Evolutionary conservation across 2,329 filamentous ascomycete genomes (phyloP).

Genomic region (Colletotrichum sublineola): DNA sequence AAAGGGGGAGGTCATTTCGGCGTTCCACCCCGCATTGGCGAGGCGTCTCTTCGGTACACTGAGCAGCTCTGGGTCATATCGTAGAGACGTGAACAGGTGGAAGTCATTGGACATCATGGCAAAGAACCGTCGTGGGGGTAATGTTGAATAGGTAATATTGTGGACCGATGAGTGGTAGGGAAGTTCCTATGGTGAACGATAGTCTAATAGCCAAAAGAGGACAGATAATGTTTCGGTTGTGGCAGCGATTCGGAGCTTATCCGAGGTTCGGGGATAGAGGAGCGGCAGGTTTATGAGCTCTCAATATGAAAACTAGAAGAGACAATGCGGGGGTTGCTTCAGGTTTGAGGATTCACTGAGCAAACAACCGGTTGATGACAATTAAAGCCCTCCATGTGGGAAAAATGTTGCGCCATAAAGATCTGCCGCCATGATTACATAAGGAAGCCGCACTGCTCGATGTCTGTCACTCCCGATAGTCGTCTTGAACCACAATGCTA

Average conservation of each 20-base stretch:
- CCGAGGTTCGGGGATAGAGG: no score
- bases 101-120: slow-evolving; percentile 61
- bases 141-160: not conserved
- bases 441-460: not conserved
- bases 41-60: slow-evolving; percentile 55
- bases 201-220: not conserved
- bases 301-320: not conserved
- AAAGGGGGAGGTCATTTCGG: slow-evolving; percentile 68
- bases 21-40: slow-evolving; percentile 65
- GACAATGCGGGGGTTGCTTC: not conserved
- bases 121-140: not conserved
- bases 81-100: slow-evolving; percentile 77
- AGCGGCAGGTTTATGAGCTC: not conserved
- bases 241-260: not conserved
- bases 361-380: not conserved
- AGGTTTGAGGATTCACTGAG: not conserved
- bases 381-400: not conserved
- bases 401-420: slow-evolving; percentile 9
- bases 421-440: slow-evolving; percentile 5
- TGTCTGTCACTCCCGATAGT: not conserved
- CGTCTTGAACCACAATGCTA: no score
- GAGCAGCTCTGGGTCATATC: slow-evolving; percentile 74
- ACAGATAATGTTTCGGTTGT: not conserved
- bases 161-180: not conserved
- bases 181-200: not conserved